Conservation (phyloP, 1,284 basidiomycete species). For the Heterobasidion occidentale region DNA sequence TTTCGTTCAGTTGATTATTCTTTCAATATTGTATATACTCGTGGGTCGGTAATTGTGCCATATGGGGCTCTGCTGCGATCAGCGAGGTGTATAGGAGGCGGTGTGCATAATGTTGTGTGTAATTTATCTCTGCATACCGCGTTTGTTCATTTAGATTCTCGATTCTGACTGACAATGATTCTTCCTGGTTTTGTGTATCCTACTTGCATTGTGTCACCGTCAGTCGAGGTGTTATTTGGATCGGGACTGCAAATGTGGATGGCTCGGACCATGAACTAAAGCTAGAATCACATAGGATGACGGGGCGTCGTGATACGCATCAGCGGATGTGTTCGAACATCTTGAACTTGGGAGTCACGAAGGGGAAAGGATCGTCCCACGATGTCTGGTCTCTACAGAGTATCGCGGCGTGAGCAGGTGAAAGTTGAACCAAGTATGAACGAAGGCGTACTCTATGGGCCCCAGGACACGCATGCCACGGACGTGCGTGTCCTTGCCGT, state of each 20-base stretch:
- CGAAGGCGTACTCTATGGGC: conserved; percentile 60
- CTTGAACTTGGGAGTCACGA: conserved; percentile 55
- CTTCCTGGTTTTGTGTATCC: too few relatives aligned
- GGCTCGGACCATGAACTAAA: too few relatives aligned
- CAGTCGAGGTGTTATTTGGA: too few relatives aligned
- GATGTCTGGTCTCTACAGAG: conserved; percentile 23
- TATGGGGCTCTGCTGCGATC: neutral
- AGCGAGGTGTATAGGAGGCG: neutral
- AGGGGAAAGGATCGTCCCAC: conserved; percentile 62
- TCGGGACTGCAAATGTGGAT: too few relatives aligned
- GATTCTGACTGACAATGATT: too few relatives aligned
- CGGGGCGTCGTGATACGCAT: neutral
- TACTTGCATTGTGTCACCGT: too few relatives aligned
- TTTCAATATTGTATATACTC: neutral
- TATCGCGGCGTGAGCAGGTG: neutral
- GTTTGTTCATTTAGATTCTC: too few relatives aligned
- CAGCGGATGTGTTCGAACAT: conserved; percentile 76
- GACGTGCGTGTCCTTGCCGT: conserved; percentile 98
- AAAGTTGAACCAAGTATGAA: neutral
- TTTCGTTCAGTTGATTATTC: neutral
- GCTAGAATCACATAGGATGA: too few relatives aligned
- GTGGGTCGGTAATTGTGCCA: neutral
- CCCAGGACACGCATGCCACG: conserved; percentile 85
- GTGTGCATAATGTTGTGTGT: conserved; percentile 1
- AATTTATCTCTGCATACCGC: neutral